A percentile compares a stretch with the other conserved stretches of the same genome.
These are phyloP conservation scores for Rhododendron griersonianum DNA, from an alignment of 148 eudicot genomes.

Conservation along the genomic window DNA sequence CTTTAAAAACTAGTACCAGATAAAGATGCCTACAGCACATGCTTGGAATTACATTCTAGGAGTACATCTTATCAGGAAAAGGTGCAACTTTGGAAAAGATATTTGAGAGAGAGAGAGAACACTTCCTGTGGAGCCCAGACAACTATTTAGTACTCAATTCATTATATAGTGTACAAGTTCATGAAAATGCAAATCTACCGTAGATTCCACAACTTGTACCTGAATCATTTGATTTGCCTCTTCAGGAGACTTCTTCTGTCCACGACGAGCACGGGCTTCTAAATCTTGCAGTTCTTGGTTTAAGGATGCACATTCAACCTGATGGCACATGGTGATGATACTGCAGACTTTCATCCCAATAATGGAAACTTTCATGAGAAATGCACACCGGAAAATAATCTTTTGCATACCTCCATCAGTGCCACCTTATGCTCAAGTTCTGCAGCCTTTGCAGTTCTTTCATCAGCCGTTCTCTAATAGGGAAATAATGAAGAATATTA, in stretches of 20 bases:
- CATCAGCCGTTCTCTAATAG: constrained; percentile 86
- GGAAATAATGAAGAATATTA: constrained; percentile 21
- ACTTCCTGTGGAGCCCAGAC: not conserved
- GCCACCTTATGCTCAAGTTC: constrained; percentile 98
- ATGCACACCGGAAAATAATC: not conserved
- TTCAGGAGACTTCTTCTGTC: constrained; percentile 90
- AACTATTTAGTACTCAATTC: not conserved
- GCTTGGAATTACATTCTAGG: not conserved
- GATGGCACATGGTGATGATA: constrained; percentile 19
- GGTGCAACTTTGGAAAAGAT: not conserved
- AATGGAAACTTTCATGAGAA: not conserved
- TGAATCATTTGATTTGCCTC: constrained; percentile 92
- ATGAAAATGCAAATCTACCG: not conserved
- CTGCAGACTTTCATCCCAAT: not conserved
- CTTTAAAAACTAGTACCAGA: not conserved
- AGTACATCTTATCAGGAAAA: not conserved
- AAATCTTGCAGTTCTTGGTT: constrained; percentile 98
- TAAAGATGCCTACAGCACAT: not conserved
- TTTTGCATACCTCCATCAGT: constrained; percentile 73
- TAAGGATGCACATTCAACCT: constrained; percentile 90
- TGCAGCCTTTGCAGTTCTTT: constrained; percentile 76
- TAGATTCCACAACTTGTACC: constrained; percentile 28
- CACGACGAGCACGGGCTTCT: constrained; percentile 93
- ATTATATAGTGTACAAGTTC: not conserved
- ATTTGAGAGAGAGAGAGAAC: not conserved